phyloP scores from a whole-genome alignment of 2,329 filamentous ascomycete species.

The Rutstroemia sydowiana region DNA sequence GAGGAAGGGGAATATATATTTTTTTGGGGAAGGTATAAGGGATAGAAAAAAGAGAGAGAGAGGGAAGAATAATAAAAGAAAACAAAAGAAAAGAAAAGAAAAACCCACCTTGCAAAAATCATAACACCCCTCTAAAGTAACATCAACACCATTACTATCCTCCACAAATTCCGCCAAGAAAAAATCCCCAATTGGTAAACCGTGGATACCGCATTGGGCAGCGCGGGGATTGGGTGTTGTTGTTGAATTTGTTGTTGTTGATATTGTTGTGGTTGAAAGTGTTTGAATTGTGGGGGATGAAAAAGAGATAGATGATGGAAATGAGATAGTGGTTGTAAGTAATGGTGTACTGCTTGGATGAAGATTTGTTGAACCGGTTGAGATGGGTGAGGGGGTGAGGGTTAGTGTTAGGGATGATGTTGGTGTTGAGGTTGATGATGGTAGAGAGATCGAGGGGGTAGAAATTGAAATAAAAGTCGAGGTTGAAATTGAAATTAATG shows the following conservation, averaged over 20 bases:
- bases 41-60: not conserved
- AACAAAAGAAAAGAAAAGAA: not conserved
- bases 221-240: slow-evolving; percentile 28
- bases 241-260: slow-evolving; percentile 26
- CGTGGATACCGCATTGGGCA: slow-evolving; percentile 36
- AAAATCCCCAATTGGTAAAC: slow-evolving; percentile 31
- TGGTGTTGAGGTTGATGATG: not conserved
- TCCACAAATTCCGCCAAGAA: slow-evolving; percentile 35
- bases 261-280: slow-evolving; percentile 31
- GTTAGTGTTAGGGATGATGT: not conserved
- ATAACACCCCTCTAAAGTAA: slow-evolving; percentile 37
- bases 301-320: too few relatives aligned
- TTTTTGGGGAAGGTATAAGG: not conserved
- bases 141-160: slow-evolving; percentile 28
- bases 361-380: slow-evolving; percentile 21
- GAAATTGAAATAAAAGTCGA: not conserved
- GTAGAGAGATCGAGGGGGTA: not conserved
- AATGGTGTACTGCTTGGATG: slow-evolving; percentile 12
- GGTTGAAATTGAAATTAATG: not conserved
- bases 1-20: not conserved
- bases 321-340: slow-evolving; percentile 20
- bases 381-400: slow-evolving; percentile 29
- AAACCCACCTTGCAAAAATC: slow-evolving; percentile 34
- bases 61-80: not conserved
- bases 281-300: too few relatives aligned